These are phyloP conservation scores for Globisporangium heterothallicum DNA, from an alignment of 352 stramenopile genomes.

Conservation along the genomic window DNA sequence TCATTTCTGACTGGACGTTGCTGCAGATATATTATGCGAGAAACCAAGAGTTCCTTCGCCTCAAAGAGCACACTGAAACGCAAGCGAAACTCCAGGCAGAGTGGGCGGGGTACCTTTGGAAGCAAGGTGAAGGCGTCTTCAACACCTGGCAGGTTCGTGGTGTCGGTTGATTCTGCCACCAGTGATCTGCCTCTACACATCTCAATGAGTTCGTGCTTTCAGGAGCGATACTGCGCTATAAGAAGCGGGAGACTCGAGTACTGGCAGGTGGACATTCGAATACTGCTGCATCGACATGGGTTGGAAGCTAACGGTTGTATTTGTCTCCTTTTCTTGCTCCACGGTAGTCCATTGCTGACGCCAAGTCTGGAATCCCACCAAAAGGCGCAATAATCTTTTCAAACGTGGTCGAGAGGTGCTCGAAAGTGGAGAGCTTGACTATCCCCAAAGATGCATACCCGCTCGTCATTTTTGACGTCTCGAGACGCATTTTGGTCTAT, in stretches of 20 bases:
- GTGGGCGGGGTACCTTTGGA: slow-evolving; percentile 26
- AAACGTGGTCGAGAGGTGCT: slow-evolving; percentile 21
- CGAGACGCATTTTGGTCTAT: slow-evolving; percentile 11
- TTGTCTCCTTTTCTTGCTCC: no score
- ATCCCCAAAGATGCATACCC: slow-evolving; percentile 25
- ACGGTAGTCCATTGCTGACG: slow-evolving; percentile 28
- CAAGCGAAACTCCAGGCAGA: slow-evolving; percentile 29
- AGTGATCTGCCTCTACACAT: neutral
- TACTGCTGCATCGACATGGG: no score
- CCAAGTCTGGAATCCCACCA: slow-evolving; percentile 24
- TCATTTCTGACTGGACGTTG: neutral
- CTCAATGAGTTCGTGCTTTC: neutral
- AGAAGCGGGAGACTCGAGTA: slow-evolving; percentile 28
- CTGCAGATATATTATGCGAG: slow-evolving; percentile 24
- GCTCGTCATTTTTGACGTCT: slow-evolving; percentile 25
- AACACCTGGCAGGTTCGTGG: slow-evolving; percentile 19
- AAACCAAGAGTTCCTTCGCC: slow-evolving; percentile 28
- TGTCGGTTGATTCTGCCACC: neutral
- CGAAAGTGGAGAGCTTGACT: slow-evolving; percentile 13
- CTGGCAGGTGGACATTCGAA: slow-evolving; percentile 24
- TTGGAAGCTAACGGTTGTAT: no score
- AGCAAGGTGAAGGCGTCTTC: slow-evolving; percentile 22
- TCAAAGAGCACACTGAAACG: slow-evolving; percentile 25
- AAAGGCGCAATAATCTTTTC: slow-evolving; percentile 20
- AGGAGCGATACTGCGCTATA: slow-evolving; percentile 29